These are phyloP conservation scores for Xylaria acuta DNA, from an alignment of 495 filamentous ascomycete species.

Conservation along the genomic window DNA sequence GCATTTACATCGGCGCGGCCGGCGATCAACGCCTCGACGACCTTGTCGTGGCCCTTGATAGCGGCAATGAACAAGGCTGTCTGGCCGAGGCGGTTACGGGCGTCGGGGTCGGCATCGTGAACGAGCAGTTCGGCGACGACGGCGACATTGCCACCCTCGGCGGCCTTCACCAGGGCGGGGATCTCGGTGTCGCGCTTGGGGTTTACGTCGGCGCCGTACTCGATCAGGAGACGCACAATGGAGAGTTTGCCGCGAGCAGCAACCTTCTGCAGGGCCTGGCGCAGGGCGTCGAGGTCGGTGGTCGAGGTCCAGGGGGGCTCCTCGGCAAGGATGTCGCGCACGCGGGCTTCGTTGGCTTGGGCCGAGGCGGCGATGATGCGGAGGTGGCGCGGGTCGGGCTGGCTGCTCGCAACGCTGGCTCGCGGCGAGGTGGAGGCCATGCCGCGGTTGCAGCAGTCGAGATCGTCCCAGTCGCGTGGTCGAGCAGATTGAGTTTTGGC, in stretches of 20 bases:
- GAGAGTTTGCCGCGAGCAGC: conserved; percentile 62
- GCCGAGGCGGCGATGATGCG: conserved; percentile 42
- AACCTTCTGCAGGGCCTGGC: conserved; percentile 61
- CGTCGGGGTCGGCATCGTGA: conserved; percentile 39
- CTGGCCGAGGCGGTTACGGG: conserved; percentile 38
- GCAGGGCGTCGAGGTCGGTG: conserved; percentile 41
- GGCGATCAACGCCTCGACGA: conserved; percentile 56
- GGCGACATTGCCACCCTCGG: conserved; percentile 40
- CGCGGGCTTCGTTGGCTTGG: conserved; percentile 43
- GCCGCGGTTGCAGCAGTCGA: conserved; percentile 1
- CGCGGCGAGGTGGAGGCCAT: conserved; percentile 41
- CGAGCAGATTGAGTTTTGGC: neutral
- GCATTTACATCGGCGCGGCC: conserved; percentile 59
- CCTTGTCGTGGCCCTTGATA: conserved; percentile 59
- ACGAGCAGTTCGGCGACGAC: conserved; percentile 38
- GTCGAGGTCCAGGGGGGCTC: conserved; percentile 38
- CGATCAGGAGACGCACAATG: conserved; percentile 57
- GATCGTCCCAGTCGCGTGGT: neutral
- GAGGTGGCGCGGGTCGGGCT: conserved; percentile 43
- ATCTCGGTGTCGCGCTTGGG: conserved; percentile 40
- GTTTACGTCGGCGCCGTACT: conserved; percentile 61
- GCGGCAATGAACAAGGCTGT: conserved; percentile 68
- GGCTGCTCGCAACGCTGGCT: conserved; percentile 43
- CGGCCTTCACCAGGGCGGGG: conserved; percentile 42
- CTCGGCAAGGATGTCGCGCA: conserved; percentile 42